Base-by-base conservation (phyloP, 2,329 filamentous ascomycete species). In the Aspergillus felis region DNA sequence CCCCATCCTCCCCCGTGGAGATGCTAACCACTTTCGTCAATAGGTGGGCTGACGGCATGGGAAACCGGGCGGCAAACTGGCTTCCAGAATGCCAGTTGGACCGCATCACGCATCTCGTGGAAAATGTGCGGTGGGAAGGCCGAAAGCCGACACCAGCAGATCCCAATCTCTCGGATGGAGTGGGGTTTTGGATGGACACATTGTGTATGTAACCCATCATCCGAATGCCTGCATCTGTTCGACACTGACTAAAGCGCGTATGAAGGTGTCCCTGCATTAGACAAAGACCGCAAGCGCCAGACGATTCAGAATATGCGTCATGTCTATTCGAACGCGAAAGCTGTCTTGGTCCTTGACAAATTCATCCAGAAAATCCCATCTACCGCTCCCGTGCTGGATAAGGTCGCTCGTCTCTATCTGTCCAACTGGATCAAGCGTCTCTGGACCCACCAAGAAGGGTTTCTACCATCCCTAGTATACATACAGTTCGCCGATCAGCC, bases 131-230 rank as follows among this genome's bases (percentile, higher is more conserved):
- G 17, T 58, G 57, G 61, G 27, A 55, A 46, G 55, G 55, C 17
- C 55, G 60, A 9, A 53, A 57, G n/a, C 38, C 38, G 8, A 10
- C 51, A 14, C 57, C 57, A 14, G 3, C 12, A 17, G 24, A 57
- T 17, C 54, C 50, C 5, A 55, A 54, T 5, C 14, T 28, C 1
- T 54, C 55, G 4, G 46, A 57, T 49, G 50, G 56, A 1, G 51
- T 57, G n/a, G 59, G 55, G 1, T 61, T 67, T 41, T 67, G 64
- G 64, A 57, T 67, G 44, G 64, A 67, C 44, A 66, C 64, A 10
- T 25, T 66, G 20, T 64, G 62, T 55, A 55, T 4, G 29, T 12
- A 12, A 29, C 10, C 10, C 22, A 22, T 32, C 29, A 32, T 14
- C 24, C 10, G 10, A 32, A 14, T 32, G 29, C 4, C 29, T 32